These are phyloP conservation scores for Podaxis sp. DNA, from an alignment of 768 basidiomycete species.

Conservation along the genomic window DNA sequence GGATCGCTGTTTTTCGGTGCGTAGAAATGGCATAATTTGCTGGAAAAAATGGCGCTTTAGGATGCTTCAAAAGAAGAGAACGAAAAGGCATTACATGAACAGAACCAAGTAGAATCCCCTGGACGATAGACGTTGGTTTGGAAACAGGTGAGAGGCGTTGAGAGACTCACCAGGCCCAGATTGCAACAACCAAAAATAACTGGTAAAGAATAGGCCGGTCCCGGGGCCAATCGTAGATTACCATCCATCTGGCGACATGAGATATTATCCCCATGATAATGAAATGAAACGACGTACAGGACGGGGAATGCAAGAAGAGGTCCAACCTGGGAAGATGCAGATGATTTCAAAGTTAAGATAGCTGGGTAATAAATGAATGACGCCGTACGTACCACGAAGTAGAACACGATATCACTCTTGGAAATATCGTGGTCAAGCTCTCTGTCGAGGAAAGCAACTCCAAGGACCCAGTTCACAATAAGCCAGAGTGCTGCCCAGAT, in stretches of 20 bases:
- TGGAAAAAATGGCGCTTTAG: constrained; percentile 17
- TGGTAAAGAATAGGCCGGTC: constrained; percentile 62
- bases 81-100: constrained; percentile 40
- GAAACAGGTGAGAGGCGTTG: background rate
- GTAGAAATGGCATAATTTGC: constrained; percentile 43
- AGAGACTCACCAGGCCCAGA: constrained; percentile 59
- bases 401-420: constrained; percentile 57
- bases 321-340: constrained; percentile 37
- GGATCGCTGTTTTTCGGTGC: constrained; percentile 16
- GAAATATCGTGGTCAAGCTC: constrained; percentile 15
- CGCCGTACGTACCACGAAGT: constrained; percentile 42
- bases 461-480: constrained; percentile 68
- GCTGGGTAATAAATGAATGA: background rate
- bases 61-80: constrained; percentile 28
- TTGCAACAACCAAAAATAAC: constrained; percentile 49
- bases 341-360: background rate
- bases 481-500: constrained; percentile 65
- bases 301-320: constrained; percentile 63
- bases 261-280: background rate
- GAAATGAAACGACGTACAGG: constrained; percentile 31
- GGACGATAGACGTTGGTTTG: constrained; percentile 15
- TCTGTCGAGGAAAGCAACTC: constrained; percentile 40
- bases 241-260: constrained; percentile 40
- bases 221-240: constrained; percentile 72
- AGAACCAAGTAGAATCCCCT: constrained; percentile 64